Evolutionary conservation across 2,329 filamentous ascomycete genomes (phyloP).

Genomic region (Cladophialophora exuberans): DNA sequence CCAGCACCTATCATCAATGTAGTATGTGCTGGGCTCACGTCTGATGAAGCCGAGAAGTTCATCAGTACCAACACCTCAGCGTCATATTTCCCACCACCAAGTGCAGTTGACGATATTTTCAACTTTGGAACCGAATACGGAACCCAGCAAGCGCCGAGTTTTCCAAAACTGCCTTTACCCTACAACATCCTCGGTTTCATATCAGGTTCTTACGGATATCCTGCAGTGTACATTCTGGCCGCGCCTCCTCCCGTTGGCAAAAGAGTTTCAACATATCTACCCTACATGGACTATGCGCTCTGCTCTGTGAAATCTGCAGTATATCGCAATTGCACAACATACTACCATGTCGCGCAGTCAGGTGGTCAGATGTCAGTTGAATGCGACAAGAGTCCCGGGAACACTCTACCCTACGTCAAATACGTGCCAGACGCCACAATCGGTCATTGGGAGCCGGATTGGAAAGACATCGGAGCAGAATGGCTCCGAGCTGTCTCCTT

Average conservation of each 20-base stretch:
- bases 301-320: slow-evolving; percentile 69
- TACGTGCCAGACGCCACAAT: slow-evolving; percentile 42
- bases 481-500: slow-evolving; percentile 62
- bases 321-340: slow-evolving; percentile 68
- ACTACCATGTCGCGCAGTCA: slow-evolving; percentile 54
- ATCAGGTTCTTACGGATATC: slow-evolving; percentile 46
- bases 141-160: slow-evolving; percentile 57
- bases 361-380: slow-evolving; percentile 64
- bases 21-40: slow-evolving; percentile 69
- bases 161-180: slow-evolving; percentile 57
- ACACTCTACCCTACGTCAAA: slow-evolving; percentile 60
- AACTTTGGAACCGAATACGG: slow-evolving; percentile 50
- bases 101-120: slow-evolving; percentile 71
- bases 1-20: slow-evolving; percentile 73
- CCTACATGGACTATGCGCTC: slow-evolving; percentile 59
- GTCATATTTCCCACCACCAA: slow-evolving; percentile 57
- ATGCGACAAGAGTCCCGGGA: slow-evolving; percentile 64
- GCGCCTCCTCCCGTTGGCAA: slow-evolving; percentile 42
- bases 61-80: slow-evolving; percentile 42
- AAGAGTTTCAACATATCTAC: slow-evolving; percentile 31
- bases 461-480: slow-evolving; percentile 57
- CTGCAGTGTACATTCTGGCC: slow-evolving; percentile 69
- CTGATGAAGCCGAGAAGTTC: slow-evolving; percentile 63
- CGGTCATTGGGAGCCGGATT: slow-evolving; percentile 50
- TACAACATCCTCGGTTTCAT: slow-evolving; percentile 70